Conservation (phyloP, 1,284 basidiomycete species). For the Apiotrichum sp. region DNA sequence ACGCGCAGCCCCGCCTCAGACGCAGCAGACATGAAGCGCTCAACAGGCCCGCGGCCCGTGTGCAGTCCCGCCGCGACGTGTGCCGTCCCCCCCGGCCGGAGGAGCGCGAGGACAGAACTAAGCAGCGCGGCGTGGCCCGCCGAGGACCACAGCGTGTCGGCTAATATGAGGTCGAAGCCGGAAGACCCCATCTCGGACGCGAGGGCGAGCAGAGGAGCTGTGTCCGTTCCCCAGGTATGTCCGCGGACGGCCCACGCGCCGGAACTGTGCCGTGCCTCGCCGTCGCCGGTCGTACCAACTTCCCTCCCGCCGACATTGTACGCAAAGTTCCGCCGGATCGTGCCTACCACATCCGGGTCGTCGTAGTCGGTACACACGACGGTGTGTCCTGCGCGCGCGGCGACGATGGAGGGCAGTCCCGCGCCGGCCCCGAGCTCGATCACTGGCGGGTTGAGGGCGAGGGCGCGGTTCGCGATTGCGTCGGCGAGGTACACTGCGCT, state of each 20-base stretch:
- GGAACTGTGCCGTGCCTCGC: not conserved
- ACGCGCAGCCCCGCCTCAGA: conserved; percentile 19
- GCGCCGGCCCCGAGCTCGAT: conserved; percentile 43
- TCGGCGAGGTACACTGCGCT: conserved; percentile 41
- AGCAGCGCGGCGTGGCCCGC: conserved; percentile 34
- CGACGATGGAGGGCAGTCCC: conserved; percentile 35
- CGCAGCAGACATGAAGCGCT: conserved; percentile 32
- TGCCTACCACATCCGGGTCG: conserved; percentile 25
- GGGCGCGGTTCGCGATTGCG: conserved; percentile 15
- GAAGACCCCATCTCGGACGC: not conserved
- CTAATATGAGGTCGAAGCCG: conserved; percentile 38
- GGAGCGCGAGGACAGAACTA: conserved; percentile 30
- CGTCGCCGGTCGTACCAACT: not conserved
- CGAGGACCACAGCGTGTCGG: conserved; percentile 42
- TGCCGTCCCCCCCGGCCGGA: conserved; percentile 24
- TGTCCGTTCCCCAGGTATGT: conserved; percentile 36
- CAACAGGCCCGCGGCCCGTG: conserved; percentile 40
- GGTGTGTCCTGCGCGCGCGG: conserved; percentile 7
- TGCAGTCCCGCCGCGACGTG: conserved; percentile 44
- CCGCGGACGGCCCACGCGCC: conserved; percentile 27
- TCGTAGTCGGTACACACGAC: conserved; percentile 43
- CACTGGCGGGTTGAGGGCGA: conserved; percentile 8
- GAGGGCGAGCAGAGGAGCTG: conserved; percentile 15
- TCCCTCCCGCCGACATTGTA: not conserved
- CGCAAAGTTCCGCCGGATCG: conserved; percentile 29